Evolutionary conservation across 2,329 filamentous ascomycete species (phyloP), one percentile per base, ranked within the genome.

Genomic region (Aspergillus intermedius): DNA sequence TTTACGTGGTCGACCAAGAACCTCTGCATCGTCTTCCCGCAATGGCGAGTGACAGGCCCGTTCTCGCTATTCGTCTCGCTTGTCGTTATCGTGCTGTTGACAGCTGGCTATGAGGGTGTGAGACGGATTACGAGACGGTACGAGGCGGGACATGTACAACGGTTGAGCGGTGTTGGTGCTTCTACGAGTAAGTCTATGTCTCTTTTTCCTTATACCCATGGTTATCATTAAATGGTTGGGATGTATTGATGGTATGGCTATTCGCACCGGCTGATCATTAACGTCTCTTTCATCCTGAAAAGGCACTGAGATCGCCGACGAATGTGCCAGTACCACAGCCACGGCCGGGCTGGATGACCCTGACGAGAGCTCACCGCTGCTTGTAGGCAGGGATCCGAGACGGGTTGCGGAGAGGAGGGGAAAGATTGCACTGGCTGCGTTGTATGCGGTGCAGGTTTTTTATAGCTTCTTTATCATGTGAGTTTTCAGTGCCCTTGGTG

Each of bases 391-490:
- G 69, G 70, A 72, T 44, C 81, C 77, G 65, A 80, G 81, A 67
- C 74, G 70, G 55, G 74, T 76, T 54, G 75, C 80, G 54, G 80
- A 82, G 67, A 80, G 83, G 70, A 81, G 79, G 63, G 84, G 82
- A 45, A 90, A 88, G 69, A 65, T 94, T 53, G 74, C 88, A 68
- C 91, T 95, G 76, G 87, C 88, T 23, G 70, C 80, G 28, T 74
- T 98, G 48, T 98, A 98, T 74, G 91, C 85, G 17, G 71, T 93
- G 45, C 93, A 98, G 76, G 94, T 93, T 58, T 97, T 97, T 70
- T 98, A 98, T 70, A 94, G 91, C 42, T 97, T 98, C 64, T 97
- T 98, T 79, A 91, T 98, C 67, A 98, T 98, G 93, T 96, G 69
- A 83, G 91, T 84, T 23, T 7, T 42, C 47, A 17, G 25, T 2